Evolutionary conservation across 2,329 filamentous ascomycete genomes (phyloP), one percentile per base, ranked within the genome.

Genomic region (Hymenoscyphus linearis): DNA sequence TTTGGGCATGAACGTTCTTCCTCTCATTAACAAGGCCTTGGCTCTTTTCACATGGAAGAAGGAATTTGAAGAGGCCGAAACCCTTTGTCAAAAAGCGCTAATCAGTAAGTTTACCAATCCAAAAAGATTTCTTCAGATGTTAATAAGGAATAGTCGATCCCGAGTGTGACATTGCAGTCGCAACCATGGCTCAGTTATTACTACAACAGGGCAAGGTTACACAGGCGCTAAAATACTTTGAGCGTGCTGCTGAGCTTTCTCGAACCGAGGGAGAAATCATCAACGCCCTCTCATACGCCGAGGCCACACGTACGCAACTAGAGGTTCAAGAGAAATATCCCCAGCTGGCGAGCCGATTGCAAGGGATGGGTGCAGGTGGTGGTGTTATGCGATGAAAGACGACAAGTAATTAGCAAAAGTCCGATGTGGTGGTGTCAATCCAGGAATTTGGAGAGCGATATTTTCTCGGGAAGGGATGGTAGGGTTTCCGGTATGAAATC

Each of bases 1-100:
- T 14, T 88, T 95, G 76, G 90, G 91, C 64, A 98, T 99, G 88
- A 99, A 99, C 72, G 95, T 99, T 34, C 80, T 99, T 66, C 95
- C 95, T 14, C 82, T 99, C 57, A 98, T 99, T 79, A 99, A 99
- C 85, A 99, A 99, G 81, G 93, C 95, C 4, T 84, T 99, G 31
- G 92, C 93, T 13, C 82, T 98, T 54, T 98, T 97, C 85, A 95
- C 99, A 76, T 97, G 93, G 89, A 98, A 96, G 82, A 89, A 96
- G 72, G 93, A 98, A 77, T 98, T 96, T 74, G 81, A 85, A 63
- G 93, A 96, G 76, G 93, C 95, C 2, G 93, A 99, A 81, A 91
- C 95, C 77, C 83, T 99, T 58, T 99, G 95, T 82, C 88, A 97
- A 77, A 97, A 96, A 82, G 95, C 95, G 34, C 82, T 99, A 57